A percentile compares a stretch with the other conserved stretches of the same genome.
phyloP scores from a whole-genome alignment of 1,284 basidiomycete genomes.

The Meripilus lineatus region DNA sequence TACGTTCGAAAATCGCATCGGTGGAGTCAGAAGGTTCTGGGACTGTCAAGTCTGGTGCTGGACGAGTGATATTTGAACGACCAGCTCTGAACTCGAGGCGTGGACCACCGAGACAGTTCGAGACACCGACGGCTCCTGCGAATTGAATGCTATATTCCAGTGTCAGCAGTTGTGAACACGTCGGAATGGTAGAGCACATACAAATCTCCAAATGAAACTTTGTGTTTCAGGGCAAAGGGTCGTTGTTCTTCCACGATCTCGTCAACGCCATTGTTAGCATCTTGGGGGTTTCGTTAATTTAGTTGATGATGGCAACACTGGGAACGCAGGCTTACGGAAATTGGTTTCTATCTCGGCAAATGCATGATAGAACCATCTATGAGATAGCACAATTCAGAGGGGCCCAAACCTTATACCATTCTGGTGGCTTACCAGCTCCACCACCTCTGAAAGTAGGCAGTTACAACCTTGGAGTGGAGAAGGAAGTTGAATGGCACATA shows the following conservation, averaged over 20 bases:
- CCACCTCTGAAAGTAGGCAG: background rate
- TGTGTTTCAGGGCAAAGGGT: slow-evolving; percentile 3
- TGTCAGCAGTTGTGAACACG: background rate
- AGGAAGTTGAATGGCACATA: background rate
- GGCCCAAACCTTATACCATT: background rate
- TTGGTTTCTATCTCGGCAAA: slow-evolving; percentile 1
- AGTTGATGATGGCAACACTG: background rate
- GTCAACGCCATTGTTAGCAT: slow-evolving; percentile 4
- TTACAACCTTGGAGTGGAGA: background rate
- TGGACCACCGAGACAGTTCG: slow-evolving; percentile 6
- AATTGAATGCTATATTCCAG: slow-evolving; percentile 4
- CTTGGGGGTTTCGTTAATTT: background rate
- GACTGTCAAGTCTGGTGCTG: slow-evolving; percentile 2
- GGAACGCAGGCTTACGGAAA: background rate
- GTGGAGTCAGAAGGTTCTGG: slow-evolving; percentile 3
- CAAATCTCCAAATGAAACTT: slow-evolving; percentile 7
- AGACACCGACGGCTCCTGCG: slow-evolving; percentile 5
- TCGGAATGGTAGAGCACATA: background rate
- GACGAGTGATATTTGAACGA: slow-evolving; percentile 3
- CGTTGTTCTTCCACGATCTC: slow-evolving; percentile 6
- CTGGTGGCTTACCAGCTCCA: slow-evolving; percentile 2
- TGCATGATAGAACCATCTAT: slow-evolving; percentile 7
- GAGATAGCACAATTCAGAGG: background rate
- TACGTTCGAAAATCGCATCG: slow-evolving; percentile 2
- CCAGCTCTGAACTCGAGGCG: slow-evolving; percentile 5